Evolutionary conservation across 192 early-diverging fungal genomes (phyloP).

Genomic region (Rhizophagus prolifer): DNA sequence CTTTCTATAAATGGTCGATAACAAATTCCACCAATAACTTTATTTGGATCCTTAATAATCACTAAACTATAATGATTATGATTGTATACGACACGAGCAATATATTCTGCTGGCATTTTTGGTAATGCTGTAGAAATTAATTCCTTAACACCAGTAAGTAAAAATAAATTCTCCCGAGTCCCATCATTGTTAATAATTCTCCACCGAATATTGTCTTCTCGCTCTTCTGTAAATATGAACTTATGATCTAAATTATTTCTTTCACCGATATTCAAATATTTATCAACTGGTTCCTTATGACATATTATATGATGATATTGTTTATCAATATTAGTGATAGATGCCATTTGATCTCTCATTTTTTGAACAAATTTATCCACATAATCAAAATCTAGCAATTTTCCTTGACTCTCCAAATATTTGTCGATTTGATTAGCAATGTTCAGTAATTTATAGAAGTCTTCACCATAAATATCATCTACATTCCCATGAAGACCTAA

Average conservation of each 20-base stretch:
- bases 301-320: neutral
- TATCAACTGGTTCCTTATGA: neutral
- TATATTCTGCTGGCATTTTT: conserved; percentile 99
- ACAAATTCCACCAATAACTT: conserved; percentile 92
- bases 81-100: conserved; percentile 94
- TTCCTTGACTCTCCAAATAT: neutral
- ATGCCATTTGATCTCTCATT: neutral
- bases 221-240: neutral
- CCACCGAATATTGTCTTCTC: conserved; percentile 33
- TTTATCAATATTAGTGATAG: neutral
- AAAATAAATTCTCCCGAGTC: conserved; percentile 74
- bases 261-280: neutral
- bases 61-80: conserved; percentile 89
- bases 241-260: neutral
- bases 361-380: neutral
- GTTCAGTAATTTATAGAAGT: neutral
- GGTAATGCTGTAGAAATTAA: conserved; percentile 97
- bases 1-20: conserved; percentile 87
- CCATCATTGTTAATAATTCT: conserved; percentile 84
- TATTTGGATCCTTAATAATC: conserved; percentile 52
- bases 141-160: conserved; percentile 92
- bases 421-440: neutral
- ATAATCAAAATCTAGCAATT: neutral
- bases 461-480: neutral
- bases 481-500: neutral